Evolutionary conservation across 2,329 filamentous ascomycete species (phyloP), one percentile per base, ranked within the genome.

Genomic region (Chaetomium sp.): DNA sequence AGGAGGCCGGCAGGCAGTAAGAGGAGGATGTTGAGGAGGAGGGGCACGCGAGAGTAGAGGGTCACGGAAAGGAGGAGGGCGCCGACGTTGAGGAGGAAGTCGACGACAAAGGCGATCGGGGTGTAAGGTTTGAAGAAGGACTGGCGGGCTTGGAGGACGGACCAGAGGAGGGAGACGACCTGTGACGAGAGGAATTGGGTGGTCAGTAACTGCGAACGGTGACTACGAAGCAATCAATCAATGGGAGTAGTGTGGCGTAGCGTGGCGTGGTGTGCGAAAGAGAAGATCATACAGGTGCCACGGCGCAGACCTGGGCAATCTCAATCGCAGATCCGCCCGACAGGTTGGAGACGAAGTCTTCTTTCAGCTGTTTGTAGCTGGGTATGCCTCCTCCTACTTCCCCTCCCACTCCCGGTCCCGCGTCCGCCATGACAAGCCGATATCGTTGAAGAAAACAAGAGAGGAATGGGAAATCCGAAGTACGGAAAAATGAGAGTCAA

Each of bases 271-370:
- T 27, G 19, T 27, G 19, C 19, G 19, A 27, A 27, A 27, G 19
- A 27, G 19, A 27, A 52, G 43, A 38, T 52, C 82, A 68, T 81
- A 96, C 94, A 67, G 91, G 86, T 68, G 90, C 89, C 61, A 95
- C 86, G 49, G 88, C 80, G 48, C 89, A 90, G 64, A 97, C 88
- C 65, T 82, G 80, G 70, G 91, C 92, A 74, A 99, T 91, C 70
- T 99, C 94, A 63, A 79, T 75, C 58, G 95, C 85, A 36, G 84
- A 80, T 57, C 94, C 90, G 42, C 94, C 94, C 6, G 87, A 85
- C 35, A 96, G 82, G 70, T 91, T 89, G 53, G 92, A 96, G 67
- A 99, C 94, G 70, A 96, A 96, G 68, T 90, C 90, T 77, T 95
- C 91, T 76, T 99, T 99, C 64, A 87, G 79, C 66, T 87, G 82